Evolutionary conservation across 1,284 basidiomycete genomes (phyloP).

Genomic region (Schizopora paradoxa): DNA sequence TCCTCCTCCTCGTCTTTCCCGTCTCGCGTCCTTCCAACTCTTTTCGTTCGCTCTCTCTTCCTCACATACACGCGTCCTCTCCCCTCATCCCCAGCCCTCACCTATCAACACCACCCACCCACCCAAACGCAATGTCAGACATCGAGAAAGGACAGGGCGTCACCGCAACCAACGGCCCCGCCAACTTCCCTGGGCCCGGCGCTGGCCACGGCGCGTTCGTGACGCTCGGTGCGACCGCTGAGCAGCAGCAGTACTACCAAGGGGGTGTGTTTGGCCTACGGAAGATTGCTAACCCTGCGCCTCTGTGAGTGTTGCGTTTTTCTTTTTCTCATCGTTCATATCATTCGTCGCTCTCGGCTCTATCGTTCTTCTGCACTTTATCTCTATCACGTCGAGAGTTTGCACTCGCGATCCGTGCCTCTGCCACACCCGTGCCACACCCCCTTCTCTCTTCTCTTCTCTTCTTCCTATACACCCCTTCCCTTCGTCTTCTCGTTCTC

Average conservation of each 20-base stretch:
- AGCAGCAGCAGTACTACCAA: slow-evolving; percentile 21
- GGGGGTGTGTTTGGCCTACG: slow-evolving; percentile 18
- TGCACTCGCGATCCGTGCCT: too few species aligned
- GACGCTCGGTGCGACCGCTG: slow-evolving; percentile 15
- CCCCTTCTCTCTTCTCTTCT: too few species aligned
- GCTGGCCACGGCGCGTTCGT: slow-evolving; percentile 15
- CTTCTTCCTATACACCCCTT: too few species aligned
- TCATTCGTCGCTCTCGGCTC: too few species aligned
- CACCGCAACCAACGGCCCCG: slow-evolving; percentile 17
- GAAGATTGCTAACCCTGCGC: slow-evolving; percentile 45
- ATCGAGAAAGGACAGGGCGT: slow-evolving; percentile 28
- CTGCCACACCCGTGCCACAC: too few species aligned
- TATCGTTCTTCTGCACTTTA: neutral
- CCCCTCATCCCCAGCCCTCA: neutral
- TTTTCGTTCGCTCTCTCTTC: neutral
- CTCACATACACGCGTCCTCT: neutral
- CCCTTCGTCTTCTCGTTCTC: too few species aligned
- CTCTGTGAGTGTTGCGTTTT: slow-evolving; percentile 47
- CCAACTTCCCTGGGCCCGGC: slow-evolving; percentile 4
- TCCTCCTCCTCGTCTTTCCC: too few species aligned
- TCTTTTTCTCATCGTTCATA: too few species aligned
- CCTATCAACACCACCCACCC: neutral
- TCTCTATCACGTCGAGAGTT: too few species aligned
- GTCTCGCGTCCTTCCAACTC: neutral
- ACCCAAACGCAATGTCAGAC: slow-evolving; percentile 26